phyloP scores from a whole-genome alignment of 768 basidiomycete genomes.

The Lenzites betulinus region DNA sequence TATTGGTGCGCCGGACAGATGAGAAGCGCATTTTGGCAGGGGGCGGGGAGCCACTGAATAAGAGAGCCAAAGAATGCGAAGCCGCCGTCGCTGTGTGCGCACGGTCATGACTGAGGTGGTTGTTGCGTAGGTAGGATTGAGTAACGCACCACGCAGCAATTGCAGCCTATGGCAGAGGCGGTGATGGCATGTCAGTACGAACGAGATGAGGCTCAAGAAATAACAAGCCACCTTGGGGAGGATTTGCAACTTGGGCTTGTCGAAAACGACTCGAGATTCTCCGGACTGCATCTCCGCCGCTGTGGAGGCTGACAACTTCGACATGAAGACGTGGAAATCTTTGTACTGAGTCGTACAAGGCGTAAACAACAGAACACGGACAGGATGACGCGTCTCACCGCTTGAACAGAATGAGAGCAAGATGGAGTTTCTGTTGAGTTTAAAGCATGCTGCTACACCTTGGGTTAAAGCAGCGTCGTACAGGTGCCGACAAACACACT shows the following conservation, averaged over 20 bases:
- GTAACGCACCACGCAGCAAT: background rate
- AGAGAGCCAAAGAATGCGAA: slow-evolving; percentile 6
- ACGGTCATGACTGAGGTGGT: background rate
- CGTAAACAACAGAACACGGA: background rate
- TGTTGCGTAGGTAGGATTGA: background rate
- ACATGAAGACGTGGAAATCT: slow-evolving; percentile 3
- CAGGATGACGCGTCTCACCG: background rate
- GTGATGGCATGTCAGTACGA: background rate
- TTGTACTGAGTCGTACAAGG: background rate
- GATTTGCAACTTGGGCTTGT: slow-evolving; percentile 2
- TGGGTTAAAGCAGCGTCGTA: background rate
- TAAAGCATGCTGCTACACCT: too few relatives aligned
- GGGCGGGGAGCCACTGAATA: background rate
- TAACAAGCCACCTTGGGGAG: slow-evolving; percentile 1
- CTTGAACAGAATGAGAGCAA: background rate
- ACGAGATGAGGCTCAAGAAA: too few relatives aligned
- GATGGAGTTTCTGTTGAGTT: too few relatives aligned
- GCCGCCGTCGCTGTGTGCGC: slow-evolving; percentile 4
- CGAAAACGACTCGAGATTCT: slow-evolving; percentile 2
- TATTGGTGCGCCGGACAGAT: background rate
- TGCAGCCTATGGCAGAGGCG: background rate
- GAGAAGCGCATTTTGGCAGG: slow-evolving; percentile 10
- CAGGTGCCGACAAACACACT: background rate
- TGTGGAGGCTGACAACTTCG: background rate
- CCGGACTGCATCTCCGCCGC: background rate